Evolutionary conservation across 1,284 basidiomycete genomes (phyloP).

Genomic region (Pseudomicrostroma phylloplanum): DNA sequence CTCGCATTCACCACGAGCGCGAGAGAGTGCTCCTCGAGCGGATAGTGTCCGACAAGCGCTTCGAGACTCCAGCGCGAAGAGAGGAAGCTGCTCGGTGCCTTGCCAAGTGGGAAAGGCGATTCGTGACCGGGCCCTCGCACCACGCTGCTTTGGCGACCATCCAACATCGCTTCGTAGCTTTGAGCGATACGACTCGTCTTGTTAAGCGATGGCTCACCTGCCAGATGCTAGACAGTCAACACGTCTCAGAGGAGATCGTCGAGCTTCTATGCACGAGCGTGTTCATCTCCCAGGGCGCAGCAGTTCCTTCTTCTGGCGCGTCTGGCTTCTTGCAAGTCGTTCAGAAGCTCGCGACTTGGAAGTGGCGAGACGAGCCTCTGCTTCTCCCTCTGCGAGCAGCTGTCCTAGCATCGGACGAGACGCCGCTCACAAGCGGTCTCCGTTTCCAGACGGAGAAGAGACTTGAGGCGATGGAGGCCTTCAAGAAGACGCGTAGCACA

Average conservation of each 20-base stretch:
- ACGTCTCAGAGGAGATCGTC: constrained; percentile 68
- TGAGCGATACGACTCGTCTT: constrained; percentile 74
- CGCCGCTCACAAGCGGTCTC: constrained; percentile 8
- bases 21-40: constrained; percentile 74
- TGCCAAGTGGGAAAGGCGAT: constrained; percentile 63
- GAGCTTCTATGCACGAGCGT: constrained; percentile 73
- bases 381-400: constrained; percentile 53
- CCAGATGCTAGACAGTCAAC: constrained; percentile 66
- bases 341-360: constrained; percentile 69
- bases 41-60: constrained; percentile 54
- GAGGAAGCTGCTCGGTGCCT: constrained; percentile 63
- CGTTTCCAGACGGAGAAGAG: constrained; percentile 55
- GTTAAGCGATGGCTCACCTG: constrained; percentile 86
- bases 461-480: constrained; percentile 59
- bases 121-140: constrained; percentile 72
- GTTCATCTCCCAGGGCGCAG: constrained; percentile 53
- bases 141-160: constrained; percentile 76
- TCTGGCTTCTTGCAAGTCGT: constrained; percentile 75
- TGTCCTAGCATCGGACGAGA: constrained; percentile 35
- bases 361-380: constrained; percentile 60
- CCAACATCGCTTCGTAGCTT: constrained; percentile 72
- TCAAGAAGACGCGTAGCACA: constrained; percentile 49
- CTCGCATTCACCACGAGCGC: constrained; percentile 79
- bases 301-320: constrained; percentile 53
- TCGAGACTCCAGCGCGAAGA: constrained; percentile 49